Evolutionary conservation across 441 rosid genomes (phyloP).

Genomic region (Arabidopsis hybrid): DNA sequence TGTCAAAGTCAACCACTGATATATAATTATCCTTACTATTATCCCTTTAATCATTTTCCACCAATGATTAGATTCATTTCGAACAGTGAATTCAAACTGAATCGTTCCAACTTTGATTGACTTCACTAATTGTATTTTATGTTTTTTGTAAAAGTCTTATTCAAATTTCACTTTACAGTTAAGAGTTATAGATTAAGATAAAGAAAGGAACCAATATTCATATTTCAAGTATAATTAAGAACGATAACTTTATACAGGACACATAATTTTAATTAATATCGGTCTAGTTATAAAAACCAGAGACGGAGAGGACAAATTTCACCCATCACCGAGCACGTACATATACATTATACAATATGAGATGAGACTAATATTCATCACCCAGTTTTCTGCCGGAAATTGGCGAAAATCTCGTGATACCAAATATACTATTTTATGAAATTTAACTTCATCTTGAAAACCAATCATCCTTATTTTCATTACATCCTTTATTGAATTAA

Average conservation of each 20-base stretch:
- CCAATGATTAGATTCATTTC: constrained; percentile 40
- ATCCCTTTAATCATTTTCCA: constrained; percentile 32
- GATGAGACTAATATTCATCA: background rate
- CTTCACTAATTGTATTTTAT: background rate
- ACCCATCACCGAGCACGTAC: background rate
- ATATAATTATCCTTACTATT: background rate
- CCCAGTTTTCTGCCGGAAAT: constrained; percentile 2
- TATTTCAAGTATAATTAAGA: background rate
- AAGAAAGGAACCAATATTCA: background rate
- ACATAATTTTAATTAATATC: background rate
- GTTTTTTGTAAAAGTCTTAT: background rate
- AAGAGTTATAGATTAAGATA: background rate
- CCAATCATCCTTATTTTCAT: background rate
- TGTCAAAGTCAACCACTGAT: constrained; percentile 32
- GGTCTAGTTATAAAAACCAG: background rate
- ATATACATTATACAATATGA: background rate
- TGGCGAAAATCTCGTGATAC: background rate
- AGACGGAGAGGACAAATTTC: background rate
- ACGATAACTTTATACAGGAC: too few species aligned
- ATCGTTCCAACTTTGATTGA: constrained; percentile 32
- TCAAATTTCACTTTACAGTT: background rate
- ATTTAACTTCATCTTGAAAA: too few species aligned
- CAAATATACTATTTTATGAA: background rate
- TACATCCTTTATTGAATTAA: background rate
- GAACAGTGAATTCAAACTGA: constrained; percentile 36